Evolutionary conservation across 345 rosid species (phyloP), one percentile per base, ranked within the genome.

Genomic region (Eucalyptus melliodora): DNA sequence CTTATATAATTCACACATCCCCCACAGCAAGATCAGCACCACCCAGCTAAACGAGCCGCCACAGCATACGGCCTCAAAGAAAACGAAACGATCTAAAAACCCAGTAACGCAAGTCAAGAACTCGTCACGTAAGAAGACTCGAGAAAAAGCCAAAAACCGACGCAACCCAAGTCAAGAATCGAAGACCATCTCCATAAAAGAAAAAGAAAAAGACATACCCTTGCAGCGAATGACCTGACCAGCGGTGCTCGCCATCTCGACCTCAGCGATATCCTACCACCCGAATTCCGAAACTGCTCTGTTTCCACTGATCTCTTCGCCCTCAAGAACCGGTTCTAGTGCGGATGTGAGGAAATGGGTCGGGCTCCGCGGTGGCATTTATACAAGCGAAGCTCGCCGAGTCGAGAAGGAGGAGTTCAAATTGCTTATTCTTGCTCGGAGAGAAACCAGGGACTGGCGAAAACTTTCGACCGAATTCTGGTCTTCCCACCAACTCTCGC

Each of bases 211-310:
- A 24, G 62, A 77, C 6, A 40, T 91, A 93, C 94, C 94, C 92
- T 86, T 93, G 92, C 94, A 93, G 83, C 88, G 94, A 5, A 93
- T 93, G 80, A 93, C 91, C 88, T 93, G 90, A 50, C 92, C 93
- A 80, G 62, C 92, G 15, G 92, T 92, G 91, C 86, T 89, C 40
- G 90, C 56, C 94, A 89, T 90, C 47, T 77, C 85, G 24, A 6
- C 27, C 83, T 40, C 83, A 11, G 83, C 42, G 47, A 2, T 11
- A 7, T 40, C 16, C n/a, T 62, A 6, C 69, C 4, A 11, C 85
- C 13, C 85, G 16, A 77, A 77, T 21, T 53, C 42, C 30, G 12
- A 77, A 77, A 23, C 47, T 21, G 16, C 42, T 19, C 59, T 21
- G 30, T 23, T 1, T 37, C 7, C 85, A 6, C 47, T 11, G 85